A percentile compares a stretch with the other conserved stretches of the same genome.
These are phyloP conservation scores for Gaeumannomyces sp. DNA, from an alignment of 2,329 filamentous ascomycete genomes.

Conservation along the genomic window DNA sequence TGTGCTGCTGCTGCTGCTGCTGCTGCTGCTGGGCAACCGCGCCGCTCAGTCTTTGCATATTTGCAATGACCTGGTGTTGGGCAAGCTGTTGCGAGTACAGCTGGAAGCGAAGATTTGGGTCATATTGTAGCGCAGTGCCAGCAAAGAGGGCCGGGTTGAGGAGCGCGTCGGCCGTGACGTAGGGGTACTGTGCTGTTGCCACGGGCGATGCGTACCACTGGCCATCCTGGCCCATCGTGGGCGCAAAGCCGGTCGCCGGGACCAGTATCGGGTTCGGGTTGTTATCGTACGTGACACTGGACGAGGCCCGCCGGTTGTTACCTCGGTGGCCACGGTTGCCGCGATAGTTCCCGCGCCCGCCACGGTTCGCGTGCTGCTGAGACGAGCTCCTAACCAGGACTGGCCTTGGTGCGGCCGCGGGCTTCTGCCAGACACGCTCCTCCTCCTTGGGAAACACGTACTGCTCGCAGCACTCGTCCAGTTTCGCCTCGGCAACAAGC, in stretches of 20 bases:
- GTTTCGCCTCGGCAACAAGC: conserved; percentile 67
- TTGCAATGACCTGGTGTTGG: conserved; percentile 37
- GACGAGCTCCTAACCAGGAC: conserved; percentile 56
- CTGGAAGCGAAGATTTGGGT: conserved; percentile 32
- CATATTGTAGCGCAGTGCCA: not conserved
- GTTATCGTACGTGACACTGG: conserved; percentile 45
- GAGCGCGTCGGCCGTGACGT: conserved; percentile 25
- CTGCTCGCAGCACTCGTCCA: conserved; percentile 79
- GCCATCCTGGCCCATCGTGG: conserved; percentile 38
- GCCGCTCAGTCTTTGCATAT: conserved; percentile 36
- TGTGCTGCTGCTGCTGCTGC: not conserved
- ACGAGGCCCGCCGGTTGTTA: conserved; percentile 46
- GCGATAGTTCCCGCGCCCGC: conserved; percentile 42
- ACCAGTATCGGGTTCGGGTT: conserved; percentile 34
- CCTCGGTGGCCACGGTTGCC: conserved; percentile 25
- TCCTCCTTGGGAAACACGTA: conserved; percentile 86
- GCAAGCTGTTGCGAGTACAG: conserved; percentile 38
- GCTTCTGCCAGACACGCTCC: conserved; percentile 53
- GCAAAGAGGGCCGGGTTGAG: conserved; percentile 16
- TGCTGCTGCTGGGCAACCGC: conserved; percentile 9
- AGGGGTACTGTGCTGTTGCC: conserved; percentile 31
- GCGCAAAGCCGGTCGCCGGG: conserved; percentile 30
- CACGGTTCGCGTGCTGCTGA: conserved; percentile 46
- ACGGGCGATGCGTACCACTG: conserved; percentile 39
- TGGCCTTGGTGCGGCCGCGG: conserved; percentile 47